A percentile compares a stretch with the other conserved stretches of the same genome.
Evolutionary conservation across 2,329 filamentous ascomycete species (phyloP).

Genomic region (Raffaelea ambrosiae): DNA sequence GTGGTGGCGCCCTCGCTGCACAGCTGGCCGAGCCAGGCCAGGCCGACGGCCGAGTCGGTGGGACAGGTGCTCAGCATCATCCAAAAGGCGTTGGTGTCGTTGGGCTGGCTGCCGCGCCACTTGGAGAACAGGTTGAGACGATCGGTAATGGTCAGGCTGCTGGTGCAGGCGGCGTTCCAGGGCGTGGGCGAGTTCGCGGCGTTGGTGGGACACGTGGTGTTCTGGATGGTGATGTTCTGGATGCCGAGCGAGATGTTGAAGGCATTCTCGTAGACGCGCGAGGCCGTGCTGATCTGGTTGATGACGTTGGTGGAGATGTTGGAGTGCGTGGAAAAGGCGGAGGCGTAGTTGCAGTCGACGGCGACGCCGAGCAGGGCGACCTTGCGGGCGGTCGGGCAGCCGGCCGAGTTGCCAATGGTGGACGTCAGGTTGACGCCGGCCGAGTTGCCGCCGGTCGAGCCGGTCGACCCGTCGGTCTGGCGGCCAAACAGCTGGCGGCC

Average conservation of each 20-base stretch:
- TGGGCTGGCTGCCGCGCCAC: slow-evolving; percentile 66
- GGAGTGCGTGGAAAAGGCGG: slow-evolving; percentile 56
- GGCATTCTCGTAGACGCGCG: slow-evolving; percentile 75
- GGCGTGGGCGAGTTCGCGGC: slow-evolving; percentile 54
- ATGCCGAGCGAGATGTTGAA: slow-evolving; percentile 95
- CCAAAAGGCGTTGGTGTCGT: slow-evolving; percentile 87
- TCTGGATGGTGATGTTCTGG: slow-evolving; percentile 72
- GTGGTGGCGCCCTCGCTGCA: slow-evolving; percentile 55
- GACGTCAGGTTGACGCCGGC: slow-evolving; percentile 69
- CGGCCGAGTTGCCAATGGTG: slow-evolving; percentile 73
- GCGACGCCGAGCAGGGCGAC: slow-evolving; percentile 88
- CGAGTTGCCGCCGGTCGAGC: slow-evolving; percentile 56
- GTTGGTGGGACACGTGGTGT: slow-evolving; percentile 61
- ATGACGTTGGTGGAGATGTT: slow-evolving; percentile 71
- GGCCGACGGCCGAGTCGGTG: slow-evolving; percentile 75
- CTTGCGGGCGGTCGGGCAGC: slow-evolving; percentile 83
- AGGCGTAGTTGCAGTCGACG: slow-evolving; percentile 84
- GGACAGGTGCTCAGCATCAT: slow-evolving; percentile 76
- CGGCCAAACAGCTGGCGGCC: slow-evolving; percentile 61
- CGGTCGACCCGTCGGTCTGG: slow-evolving; percentile 55
- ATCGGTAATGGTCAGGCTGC: slow-evolving; percentile 56
- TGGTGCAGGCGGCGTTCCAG: slow-evolving; percentile 76
- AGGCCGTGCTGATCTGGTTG: slow-evolving; percentile 75
- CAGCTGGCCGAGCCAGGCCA: slow-evolving; percentile 88
- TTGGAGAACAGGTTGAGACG: slow-evolving; percentile 80